These are phyloP conservation scores for Urochloa ruziziensis DNA, from an alignment of 176 grass and related monocot species.

Conservation along the genomic window DNA sequence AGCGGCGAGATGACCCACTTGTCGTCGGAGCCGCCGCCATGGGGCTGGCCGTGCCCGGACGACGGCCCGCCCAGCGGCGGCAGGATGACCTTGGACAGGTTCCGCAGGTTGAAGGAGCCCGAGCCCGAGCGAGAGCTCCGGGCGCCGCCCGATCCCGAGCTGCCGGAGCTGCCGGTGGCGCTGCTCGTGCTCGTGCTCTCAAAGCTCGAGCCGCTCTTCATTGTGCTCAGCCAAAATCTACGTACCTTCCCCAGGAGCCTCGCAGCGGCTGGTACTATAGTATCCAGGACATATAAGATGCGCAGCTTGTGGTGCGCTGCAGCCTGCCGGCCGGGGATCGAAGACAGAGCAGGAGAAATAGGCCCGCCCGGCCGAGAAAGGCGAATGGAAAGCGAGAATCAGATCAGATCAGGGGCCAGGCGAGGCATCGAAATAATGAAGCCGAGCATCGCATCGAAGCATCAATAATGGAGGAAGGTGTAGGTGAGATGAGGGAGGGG, in stretches of 20 bases:
- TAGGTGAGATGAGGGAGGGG: not conserved
- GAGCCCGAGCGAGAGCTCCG: constrained; percentile 1
- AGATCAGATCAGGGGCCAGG: not conserved
- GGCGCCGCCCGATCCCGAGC: constrained; percentile 20
- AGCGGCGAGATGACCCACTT: constrained; percentile 69
- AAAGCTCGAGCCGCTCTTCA: constrained; percentile 34
- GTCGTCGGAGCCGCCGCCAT: not conserved
- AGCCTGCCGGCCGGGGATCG: not conserved
- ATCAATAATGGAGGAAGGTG: constrained; percentile 34
- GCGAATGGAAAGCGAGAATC: not conserved
- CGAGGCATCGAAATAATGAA: constrained; percentile 42
- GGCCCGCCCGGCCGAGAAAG: not conserved
- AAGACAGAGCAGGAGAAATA: not conserved
- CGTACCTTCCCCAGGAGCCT: not conserved
- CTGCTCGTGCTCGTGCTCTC: constrained; percentile 12
- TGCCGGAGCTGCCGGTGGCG: constrained; percentile 1
- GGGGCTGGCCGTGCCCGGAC: constrained; percentile 29
- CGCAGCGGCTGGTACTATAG: not conserved
- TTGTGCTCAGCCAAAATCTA: not conserved
- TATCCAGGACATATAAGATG: not conserved
- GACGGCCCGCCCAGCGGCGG: constrained; percentile 69
- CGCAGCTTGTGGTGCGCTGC: not conserved
- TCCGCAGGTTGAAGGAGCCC: constrained; percentile 63
- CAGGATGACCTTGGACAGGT: constrained; percentile 80
- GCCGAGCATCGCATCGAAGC: not conserved